Conservation (phyloP, 768 basidiomycete species). For the Austroboletus eburneus region DNA sequence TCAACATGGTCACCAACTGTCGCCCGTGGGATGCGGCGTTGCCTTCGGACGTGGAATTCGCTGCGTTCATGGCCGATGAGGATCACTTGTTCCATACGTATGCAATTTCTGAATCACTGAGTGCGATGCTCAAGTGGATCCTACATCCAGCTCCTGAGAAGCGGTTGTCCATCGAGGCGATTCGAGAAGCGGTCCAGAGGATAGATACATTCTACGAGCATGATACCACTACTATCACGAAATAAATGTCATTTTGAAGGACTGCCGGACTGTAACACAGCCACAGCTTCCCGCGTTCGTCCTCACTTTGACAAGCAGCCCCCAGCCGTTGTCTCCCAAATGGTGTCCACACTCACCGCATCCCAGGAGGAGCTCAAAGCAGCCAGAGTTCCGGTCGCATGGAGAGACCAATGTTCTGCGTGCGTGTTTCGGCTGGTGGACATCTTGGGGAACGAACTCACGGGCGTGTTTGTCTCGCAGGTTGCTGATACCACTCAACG, state of each 20-base stretch:
- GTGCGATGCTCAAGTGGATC: not conserved
- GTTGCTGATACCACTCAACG: constrained; percentile 81
- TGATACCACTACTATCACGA: too few relatives aligned
- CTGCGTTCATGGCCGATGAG: not conserved
- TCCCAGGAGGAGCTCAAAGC: constrained; percentile 81
- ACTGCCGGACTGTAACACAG: not conserved
- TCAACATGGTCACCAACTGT: constrained; percentile 67
- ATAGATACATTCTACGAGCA: constrained; percentile 1
- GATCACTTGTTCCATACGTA: constrained; percentile 2
- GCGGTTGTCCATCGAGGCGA: not conserved
- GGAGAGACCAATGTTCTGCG: constrained; percentile 92
- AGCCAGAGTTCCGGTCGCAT: constrained; percentile 69
- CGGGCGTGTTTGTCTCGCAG: constrained; percentile 35
- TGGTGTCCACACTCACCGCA: constrained; percentile 74
- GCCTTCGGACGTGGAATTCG: not conserved
- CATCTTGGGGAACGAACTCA: not conserved
- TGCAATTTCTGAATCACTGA: constrained; percentile 7
- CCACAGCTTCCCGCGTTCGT: not conserved
- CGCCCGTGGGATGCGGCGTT: constrained; percentile 4
- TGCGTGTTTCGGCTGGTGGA: constrained; percentile 38
- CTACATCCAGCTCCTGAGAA: not conserved
- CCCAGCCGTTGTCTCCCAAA: constrained; percentile 25
- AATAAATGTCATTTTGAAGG: too few relatives aligned
- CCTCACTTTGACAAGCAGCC: not conserved
- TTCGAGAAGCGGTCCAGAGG: not conserved